Percentiles rank a stretch among this genome's conserved stretches.
Conservation (phyloP, 225 moss, liverwort and hornwort genomes). For the Neckera pumila region DNA sequence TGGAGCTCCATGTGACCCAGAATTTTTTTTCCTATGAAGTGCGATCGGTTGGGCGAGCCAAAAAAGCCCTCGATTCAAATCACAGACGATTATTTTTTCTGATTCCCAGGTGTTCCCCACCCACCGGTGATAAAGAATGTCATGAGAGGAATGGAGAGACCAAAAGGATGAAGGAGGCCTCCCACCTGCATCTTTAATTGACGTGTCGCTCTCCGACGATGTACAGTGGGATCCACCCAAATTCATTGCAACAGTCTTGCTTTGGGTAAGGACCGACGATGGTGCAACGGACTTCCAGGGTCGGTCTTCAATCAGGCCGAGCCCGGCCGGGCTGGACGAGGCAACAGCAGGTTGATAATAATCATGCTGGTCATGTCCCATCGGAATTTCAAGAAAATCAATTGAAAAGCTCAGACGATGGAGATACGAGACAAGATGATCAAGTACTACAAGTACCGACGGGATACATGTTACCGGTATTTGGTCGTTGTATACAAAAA, state of each 20-base stretch:
- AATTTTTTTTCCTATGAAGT: background rate
- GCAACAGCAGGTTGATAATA: background rate
- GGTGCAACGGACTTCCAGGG: background rate
- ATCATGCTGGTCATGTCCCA: background rate
- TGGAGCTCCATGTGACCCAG: background rate
- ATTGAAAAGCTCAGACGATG: rapidly evolving
- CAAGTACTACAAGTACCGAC: background rate
- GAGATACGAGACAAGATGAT: too few relatives aligned
- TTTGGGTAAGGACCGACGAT: too few relatives aligned
- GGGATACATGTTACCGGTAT: background rate
- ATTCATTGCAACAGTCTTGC: background rate
- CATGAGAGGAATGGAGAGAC: background rate
- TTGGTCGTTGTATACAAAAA: background rate
- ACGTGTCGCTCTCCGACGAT: background rate
- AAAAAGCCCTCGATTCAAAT: background rate
- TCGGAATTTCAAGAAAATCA: background rate
- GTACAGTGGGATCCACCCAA: background rate
- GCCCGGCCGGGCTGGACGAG: too few relatives aligned
- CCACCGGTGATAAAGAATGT: background rate
- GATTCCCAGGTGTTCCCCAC: background rate
- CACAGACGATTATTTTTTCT: background rate
- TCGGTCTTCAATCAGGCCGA: background rate
- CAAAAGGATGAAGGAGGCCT: background rate
- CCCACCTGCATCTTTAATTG: background rate
- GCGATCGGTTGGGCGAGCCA: background rate